Evolutionary conservation across 2,329 filamentous ascomycete species (phyloP), one percentile per base, ranked within the genome.

Genomic region (Colletotrichum magnum): DNA sequence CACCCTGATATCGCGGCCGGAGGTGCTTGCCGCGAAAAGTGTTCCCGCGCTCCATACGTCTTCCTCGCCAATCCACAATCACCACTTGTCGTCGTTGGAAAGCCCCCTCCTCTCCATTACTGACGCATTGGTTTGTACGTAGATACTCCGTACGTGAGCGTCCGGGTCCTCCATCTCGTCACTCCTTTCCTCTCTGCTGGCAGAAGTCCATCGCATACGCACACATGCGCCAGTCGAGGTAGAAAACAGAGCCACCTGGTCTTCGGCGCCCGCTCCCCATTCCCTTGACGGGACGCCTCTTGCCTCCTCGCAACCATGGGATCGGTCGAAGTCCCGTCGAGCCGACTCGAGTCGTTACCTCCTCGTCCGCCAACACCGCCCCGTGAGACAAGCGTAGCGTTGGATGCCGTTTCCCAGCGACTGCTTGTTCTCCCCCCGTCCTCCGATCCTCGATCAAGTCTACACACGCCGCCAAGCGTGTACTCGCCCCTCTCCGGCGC

Each of bases 281-380:
- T 36, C 32, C 47, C 63, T 47, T 39, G 52, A 53, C 47, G 45
- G 52, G 47, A 65, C 43, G n/a, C 32, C 16, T 59, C 58, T 51
- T 58, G 47, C 69, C 67, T 68, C 74, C 66, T 71, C 71, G 74
- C 69, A 79, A 77, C 72, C 76, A 84, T 84, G 83, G 79, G 80
- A 77, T 77, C 81, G 69, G 75, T 78, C 72, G 74, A 77, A 70
- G 75, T 77, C 62, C 74, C 78, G 70, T 77, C 81, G 70, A 80
- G 74, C 74, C 77, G 83, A 74, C 81, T 90, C 74, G 86, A 89
- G 71, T 82, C 84, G 66, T 81, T 90, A 62, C 82, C 85, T 71
- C 79, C 87, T 70, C 86, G 89, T 78, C 90, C 90, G 28, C 90
- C 90, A n/a, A 93, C 90, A 41, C 90, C 90, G 54, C 90, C 90